phyloP scores from a whole-genome alignment of 768 basidiomycete species.

The Melanogaster broomeanus region DNA sequence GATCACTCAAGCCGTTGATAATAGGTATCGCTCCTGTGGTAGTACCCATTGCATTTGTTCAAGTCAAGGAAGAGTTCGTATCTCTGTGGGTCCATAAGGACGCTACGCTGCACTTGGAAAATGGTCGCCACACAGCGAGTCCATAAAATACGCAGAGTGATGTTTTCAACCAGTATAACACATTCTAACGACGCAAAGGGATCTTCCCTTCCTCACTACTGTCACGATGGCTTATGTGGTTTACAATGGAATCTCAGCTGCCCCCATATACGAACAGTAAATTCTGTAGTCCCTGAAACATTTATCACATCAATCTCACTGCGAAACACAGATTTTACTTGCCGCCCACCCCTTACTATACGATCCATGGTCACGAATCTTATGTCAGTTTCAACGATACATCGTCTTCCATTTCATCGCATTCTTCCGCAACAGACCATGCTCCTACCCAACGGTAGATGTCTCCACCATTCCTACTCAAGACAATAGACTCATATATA shows the following conservation, averaged over 20 bases:
- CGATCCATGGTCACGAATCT: neutral
- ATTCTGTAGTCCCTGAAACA: neutral
- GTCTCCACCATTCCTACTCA: neutral
- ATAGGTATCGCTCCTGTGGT: neutral
- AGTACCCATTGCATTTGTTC: neutral
- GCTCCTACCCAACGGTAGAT: neutral
- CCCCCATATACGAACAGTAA: neutral
- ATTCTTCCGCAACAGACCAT: neutral
- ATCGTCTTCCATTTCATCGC: neutral
- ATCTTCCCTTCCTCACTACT: no score
- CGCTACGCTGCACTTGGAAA: neutral
- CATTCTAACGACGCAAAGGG: no score
- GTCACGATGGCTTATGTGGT: no score
- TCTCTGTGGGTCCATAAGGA: neutral
- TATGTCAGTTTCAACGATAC: neutral
- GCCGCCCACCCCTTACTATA: no score
- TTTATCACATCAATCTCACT: no score
- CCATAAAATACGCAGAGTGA: no score
- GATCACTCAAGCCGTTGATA: neutral
- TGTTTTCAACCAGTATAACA: neutral
- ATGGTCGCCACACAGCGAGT: neutral
- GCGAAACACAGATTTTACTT: no score
- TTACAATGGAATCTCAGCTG: no score
- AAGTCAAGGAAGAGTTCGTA: neutral
- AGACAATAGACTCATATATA: neutral